phyloP scores from a whole-genome alignment of 768 basidiomycete species.

The Melanogaster broomeanus region DNA sequence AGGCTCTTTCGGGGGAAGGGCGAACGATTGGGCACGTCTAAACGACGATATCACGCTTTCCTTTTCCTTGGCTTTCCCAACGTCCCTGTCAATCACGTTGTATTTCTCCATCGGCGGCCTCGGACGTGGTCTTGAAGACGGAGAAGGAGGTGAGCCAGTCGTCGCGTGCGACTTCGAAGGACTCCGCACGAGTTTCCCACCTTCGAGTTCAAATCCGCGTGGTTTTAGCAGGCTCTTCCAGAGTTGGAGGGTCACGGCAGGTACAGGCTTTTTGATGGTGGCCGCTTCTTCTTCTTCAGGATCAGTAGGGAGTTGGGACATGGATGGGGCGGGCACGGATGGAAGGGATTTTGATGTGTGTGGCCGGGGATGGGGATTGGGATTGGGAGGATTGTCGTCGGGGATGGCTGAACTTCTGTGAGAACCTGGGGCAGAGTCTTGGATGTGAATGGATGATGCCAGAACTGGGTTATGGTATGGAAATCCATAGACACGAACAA shows the following conservation, averaged over 20 bases:
- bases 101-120: not conserved
- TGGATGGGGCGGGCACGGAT: conserved; percentile 12
- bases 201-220: conserved; percentile 65
- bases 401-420: conserved; percentile 13
- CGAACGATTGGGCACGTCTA: conserved; percentile 66
- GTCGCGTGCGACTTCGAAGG: conserved; percentile 47
- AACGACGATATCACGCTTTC: conserved; percentile 57
- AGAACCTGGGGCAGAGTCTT: conserved; percentile 16
- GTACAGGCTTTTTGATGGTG: conserved; percentile 56
- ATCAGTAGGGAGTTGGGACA: conserved; percentile 21
- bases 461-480: conserved; percentile 8
- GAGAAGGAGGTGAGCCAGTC: conserved; percentile 18
- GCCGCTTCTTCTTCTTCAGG: conserved; percentile 56
- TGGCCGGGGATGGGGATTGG: conserved; percentile 22
- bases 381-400: conserved; percentile 14
- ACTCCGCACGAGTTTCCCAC: conserved; percentile 59
- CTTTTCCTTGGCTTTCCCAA: conserved; percentile 20
- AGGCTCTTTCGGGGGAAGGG: conserved; percentile 31
- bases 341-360: conserved; percentile 14
- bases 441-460: conserved; percentile 7
- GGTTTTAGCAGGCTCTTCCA: conserved; percentile 70
- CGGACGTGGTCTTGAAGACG: conserved; percentile 14
- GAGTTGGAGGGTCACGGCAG: conserved; percentile 61
- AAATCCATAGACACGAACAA: not conserved
- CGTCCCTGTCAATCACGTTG: not conserved